Conservation (phyloP, 768 basidiomycete genomes). For the Boletus rubroflammeus region DNA sequence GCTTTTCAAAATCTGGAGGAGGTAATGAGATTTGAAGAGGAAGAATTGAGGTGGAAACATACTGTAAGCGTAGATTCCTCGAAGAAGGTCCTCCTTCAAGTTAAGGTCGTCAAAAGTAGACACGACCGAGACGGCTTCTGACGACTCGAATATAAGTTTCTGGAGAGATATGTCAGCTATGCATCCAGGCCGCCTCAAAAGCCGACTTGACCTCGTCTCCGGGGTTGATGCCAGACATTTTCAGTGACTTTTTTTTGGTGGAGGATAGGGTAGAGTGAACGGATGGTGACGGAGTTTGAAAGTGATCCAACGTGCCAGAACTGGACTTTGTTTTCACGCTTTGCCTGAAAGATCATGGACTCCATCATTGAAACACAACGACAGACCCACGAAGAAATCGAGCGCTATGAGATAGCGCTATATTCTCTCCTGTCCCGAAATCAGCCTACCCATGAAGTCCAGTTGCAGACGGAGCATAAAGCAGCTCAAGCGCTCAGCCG, state of each 20-base stretch:
- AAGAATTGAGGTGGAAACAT: constrained; percentile 23
- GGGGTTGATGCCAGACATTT: constrained; percentile 79
- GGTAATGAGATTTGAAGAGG: constrained; percentile 1
- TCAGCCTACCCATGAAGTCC: constrained; percentile 56
- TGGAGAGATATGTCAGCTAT: constrained; percentile 26
- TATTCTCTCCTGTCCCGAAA: constrained; percentile 77
- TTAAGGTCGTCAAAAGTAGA: constrained; percentile 88
- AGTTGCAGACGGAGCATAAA: constrained; percentile 79
- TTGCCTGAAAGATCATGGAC: constrained; percentile 59
- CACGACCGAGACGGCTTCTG: constrained; percentile 85
- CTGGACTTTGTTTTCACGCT: neutral
- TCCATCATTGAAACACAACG: constrained; percentile 91
- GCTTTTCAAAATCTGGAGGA: constrained; percentile 85
- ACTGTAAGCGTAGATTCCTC: constrained; percentile 99
- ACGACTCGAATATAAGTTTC: constrained; percentile 96
- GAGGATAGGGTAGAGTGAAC: constrained; percentile 30
- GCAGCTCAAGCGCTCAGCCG: constrained; percentile 87
- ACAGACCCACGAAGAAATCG: constrained; percentile 93
- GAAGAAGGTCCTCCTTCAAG: constrained; percentile 90
- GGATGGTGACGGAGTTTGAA: constrained; percentile 53
- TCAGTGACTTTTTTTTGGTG: constrained; percentile 36
- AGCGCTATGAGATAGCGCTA: constrained; percentile 85
- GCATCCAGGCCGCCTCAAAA: constrained; percentile 6
- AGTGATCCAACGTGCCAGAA: constrained; percentile 9
- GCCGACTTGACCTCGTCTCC: constrained; percentile 71